phyloP scores from a whole-genome alignment of 179 eudicot species.

The Camellia oleifera region DNA sequence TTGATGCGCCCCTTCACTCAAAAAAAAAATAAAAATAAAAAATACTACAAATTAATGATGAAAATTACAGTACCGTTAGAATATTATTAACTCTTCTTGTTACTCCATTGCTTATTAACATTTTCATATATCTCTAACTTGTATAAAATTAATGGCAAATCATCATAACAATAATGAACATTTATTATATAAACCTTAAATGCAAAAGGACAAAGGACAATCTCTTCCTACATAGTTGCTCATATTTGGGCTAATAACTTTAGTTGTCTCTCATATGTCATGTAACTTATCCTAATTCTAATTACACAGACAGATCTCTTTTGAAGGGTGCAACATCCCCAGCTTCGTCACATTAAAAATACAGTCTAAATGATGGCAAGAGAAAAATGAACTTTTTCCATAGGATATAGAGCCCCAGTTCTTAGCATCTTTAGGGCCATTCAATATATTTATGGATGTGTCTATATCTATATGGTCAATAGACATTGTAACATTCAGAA shows the following conservation, averaged over 20 bases:
- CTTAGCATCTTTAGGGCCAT: background rate
- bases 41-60: background rate
- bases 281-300: background rate
- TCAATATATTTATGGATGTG: background rate
- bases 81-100: background rate
- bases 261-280: background rate
- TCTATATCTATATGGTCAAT: background rate
- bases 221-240: background rate
- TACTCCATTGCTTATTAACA: background rate
- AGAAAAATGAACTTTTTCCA: background rate
- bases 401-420: background rate
- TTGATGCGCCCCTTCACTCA: background rate
- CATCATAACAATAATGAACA: background rate
- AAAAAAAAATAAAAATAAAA: background rate
- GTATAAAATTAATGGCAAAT: background rate
- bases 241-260: slow-evolving; percentile 2
- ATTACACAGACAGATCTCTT: background rate
- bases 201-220: background rate
- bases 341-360: background rate
- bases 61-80: background rate
- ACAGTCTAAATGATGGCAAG: background rate
- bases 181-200: background rate
- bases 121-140: background rate
- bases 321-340: background rate
- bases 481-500: background rate